Conservation (phyloP, 345 rosid genomes). For the Corchorus olitorius region DNA sequence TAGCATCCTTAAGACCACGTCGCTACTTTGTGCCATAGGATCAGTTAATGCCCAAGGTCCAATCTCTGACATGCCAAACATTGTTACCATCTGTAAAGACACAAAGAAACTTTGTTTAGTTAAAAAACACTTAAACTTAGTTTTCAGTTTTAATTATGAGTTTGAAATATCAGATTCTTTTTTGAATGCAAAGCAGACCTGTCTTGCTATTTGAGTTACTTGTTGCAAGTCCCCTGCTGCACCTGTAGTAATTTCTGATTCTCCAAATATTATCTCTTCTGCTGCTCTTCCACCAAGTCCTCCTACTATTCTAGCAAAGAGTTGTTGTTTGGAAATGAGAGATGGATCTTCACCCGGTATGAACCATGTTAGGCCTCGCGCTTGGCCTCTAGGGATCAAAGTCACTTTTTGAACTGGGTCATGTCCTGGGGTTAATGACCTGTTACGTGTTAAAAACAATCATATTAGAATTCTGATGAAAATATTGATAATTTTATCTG, state of each 20-base stretch:
- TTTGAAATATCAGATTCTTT: background rate
- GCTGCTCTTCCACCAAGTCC: constrained; percentile 81
- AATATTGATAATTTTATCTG: too few species aligned
- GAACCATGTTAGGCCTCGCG: constrained; percentile 86
- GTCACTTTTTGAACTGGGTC: constrained; percentile 76
- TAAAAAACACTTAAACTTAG: background rate
- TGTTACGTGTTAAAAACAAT: constrained; percentile 11
- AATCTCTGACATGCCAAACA: constrained; percentile 74
- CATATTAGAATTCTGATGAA: constrained; percentile 4
- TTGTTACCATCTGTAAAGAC: constrained; percentile 66
- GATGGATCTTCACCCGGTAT: constrained; percentile 61
- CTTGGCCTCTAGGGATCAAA: constrained; percentile 74
- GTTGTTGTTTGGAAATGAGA: constrained; percentile 56
- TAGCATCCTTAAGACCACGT: constrained; percentile 64
- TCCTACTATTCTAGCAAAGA: constrained; percentile 69
- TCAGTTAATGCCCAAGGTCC: constrained; percentile 72
- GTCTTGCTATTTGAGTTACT: constrained; percentile 65
- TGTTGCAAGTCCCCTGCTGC: constrained; percentile 75
- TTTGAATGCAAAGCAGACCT: constrained; percentile 39
- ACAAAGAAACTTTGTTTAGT: background rate
- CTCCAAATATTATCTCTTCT: constrained; percentile 73
- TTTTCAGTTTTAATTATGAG: too few species aligned
- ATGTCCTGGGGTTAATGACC: constrained; percentile 67
- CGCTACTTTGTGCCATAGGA: constrained; percentile 52
- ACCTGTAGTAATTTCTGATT: constrained; percentile 69